A percentile compares a stretch with the other conserved stretches of the same genome.
These are phyloP conservation scores for Glarea lozoyensis DNA, from an alignment of 495 filamentous ascomycete genomes.

Conservation along the genomic window DNA sequence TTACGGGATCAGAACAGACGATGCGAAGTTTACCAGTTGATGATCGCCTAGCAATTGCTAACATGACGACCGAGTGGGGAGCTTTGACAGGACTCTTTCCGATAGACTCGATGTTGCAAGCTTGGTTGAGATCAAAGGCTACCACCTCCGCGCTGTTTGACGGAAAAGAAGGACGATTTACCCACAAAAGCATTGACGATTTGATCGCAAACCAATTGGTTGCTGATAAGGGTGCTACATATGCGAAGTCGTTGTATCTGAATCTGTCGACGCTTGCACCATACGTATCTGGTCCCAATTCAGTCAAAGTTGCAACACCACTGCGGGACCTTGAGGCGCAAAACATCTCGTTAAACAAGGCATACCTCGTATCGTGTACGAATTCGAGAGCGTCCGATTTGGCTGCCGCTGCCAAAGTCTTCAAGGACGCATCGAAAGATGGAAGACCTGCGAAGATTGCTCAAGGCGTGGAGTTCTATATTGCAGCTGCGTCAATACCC, in stretches of 20 bases:
- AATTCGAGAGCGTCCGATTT: constrained; percentile 81
- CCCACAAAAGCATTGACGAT: constrained; percentile 60
- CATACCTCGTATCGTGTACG: constrained; percentile 88
- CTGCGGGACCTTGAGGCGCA: constrained; percentile 62
- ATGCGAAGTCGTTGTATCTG: constrained; percentile 71
- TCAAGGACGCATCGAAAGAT: constrained; percentile 61
- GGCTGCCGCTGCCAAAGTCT: constrained; percentile 74
- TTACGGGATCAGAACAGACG: constrained; percentile 71
- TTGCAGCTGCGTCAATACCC: constrained; percentile 74
- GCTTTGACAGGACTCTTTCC: constrained; percentile 78
- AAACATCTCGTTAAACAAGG: constrained; percentile 71
- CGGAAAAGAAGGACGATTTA: constrained; percentile 42
- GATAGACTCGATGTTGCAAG: constrained; percentile 61
- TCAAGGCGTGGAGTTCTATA: constrained; percentile 75
- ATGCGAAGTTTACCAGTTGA: constrained; percentile 68
- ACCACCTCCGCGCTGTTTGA: constrained; percentile 53
- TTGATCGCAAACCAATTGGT: constrained; percentile 55
- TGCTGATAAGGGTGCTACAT: constrained; percentile 71
- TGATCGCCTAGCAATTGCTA: constrained; percentile 74
- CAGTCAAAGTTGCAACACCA: constrained; percentile 79
- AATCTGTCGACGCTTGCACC: constrained; percentile 79
- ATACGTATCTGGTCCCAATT: constrained; percentile 85
- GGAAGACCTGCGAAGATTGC: constrained; percentile 66
- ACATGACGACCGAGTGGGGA: constrained; percentile 97
- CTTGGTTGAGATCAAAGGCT: constrained; percentile 75